Evolutionary conservation across 306 rosid species (phyloP).

Genomic region (Oxytropis ochrocephala): DNA sequence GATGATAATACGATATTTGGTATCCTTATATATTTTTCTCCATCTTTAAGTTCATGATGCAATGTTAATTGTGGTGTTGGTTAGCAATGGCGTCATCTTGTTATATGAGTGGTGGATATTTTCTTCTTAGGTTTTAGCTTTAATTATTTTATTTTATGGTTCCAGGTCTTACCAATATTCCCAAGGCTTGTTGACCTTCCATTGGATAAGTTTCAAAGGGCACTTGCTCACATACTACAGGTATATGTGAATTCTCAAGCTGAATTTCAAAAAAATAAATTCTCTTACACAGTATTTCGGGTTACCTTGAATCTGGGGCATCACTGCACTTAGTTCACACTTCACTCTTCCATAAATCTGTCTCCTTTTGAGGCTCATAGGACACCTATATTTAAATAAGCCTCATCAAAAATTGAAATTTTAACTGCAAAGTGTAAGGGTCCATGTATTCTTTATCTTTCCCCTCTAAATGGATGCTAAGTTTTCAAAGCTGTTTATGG

Average conservation of each 20-base stretch:
- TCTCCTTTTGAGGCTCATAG: slow-evolving; percentile 8
- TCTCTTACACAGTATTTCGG: not conserved
- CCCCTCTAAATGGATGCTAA: slow-evolving; percentile 17
- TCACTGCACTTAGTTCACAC: not conserved
- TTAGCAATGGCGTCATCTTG: not conserved
- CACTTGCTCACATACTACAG: slow-evolving; percentile 96
- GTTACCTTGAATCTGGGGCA: not conserved
- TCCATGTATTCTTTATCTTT: not conserved
- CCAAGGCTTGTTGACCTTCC: slow-evolving; percentile 92
- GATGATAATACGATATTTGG: not conserved
- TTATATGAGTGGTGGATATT: not conserved
- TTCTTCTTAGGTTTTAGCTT: not conserved
- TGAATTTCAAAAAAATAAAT: slow-evolving; percentile 19
- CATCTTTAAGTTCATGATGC: not conserved
- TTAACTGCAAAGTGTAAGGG: not conserved
- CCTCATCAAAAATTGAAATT: slow-evolving; percentile 2
- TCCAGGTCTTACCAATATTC: slow-evolving; percentile 91
- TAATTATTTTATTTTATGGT: slow-evolving; percentile 24
- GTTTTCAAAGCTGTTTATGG: slow-evolving; percentile 17
- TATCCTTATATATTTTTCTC: not conserved
- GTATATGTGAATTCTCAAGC: slow-evolving; percentile 37
- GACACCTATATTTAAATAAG: not conserved
- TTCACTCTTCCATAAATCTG: not conserved
- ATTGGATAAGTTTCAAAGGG: slow-evolving; percentile 90
- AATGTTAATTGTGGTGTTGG: not conserved